Percentiles rank a stretch among this genome's conserved stretches.
Evolutionary conservation across 148 eudicot genomes (phyloP).

Genomic region (Fallopia convolvulus): DNA sequence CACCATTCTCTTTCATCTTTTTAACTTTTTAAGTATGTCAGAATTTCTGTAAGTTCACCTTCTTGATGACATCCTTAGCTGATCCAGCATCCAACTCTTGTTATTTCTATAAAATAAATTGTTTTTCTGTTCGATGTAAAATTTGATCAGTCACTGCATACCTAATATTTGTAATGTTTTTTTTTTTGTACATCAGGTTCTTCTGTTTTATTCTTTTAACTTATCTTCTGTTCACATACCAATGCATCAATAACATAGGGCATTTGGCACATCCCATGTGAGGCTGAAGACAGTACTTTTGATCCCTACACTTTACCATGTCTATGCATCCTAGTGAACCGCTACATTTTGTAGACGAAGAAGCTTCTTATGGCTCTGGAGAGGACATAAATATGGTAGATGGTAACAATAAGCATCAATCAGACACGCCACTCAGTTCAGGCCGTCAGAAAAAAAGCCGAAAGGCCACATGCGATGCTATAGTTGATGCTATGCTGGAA

Average conservation of each 20-base stretch:
- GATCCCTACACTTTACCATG: slow-evolving; percentile 35
- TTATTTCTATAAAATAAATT: neutral
- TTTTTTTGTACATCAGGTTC: neutral
- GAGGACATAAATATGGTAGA: slow-evolving; percentile 59
- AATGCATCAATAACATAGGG: slow-evolving; percentile 4
- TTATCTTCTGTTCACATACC: slow-evolving; percentile 1
- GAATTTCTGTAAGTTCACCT: neutral
- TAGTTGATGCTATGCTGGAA: slow-evolving; percentile 76
- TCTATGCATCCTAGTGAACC: slow-evolving; percentile 42
- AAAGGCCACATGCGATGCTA: slow-evolving; percentile 68
- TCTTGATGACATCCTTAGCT: neutral
- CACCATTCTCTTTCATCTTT: neutral
- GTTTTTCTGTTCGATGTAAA: neutral
- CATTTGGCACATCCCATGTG: slow-evolving; percentile 24
- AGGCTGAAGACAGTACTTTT: slow-evolving; percentile 30
- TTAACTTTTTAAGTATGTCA: neutral
- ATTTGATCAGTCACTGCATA: slow-evolving; percentile 5
- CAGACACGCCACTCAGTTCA: slow-evolving; percentile 28
- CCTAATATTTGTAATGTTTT: neutral
- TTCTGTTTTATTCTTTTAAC: neutral
- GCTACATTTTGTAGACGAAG: slow-evolving; percentile 41
- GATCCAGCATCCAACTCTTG: neutral
- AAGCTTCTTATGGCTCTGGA: slow-evolving; percentile 67
- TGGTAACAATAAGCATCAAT: slow-evolving; percentile 42
- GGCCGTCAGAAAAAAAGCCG: slow-evolving; percentile 61